phyloP scores from a whole-genome alignment of 192 early-diverging fungal genomes.

The Kickxella alabastrina region DNA sequence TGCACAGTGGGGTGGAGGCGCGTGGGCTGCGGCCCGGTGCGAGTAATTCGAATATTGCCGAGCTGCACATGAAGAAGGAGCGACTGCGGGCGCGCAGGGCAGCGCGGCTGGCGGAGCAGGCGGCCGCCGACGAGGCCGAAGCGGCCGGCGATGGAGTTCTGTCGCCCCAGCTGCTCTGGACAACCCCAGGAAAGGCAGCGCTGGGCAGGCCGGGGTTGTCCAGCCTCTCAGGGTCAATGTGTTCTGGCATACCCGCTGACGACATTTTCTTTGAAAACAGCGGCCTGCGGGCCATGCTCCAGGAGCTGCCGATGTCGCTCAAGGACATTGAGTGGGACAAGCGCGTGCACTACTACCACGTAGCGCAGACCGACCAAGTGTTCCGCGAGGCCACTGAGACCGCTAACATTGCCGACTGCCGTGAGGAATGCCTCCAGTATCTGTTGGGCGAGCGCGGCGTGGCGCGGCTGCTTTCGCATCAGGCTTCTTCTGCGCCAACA shows the following conservation, averaged over 20 bases:
- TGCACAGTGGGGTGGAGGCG: background rate
- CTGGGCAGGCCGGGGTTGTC: background rate
- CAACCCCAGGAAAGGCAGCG: background rate
- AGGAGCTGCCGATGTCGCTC: constrained; percentile 25
- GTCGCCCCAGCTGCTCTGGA: background rate
- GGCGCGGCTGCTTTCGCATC: background rate
- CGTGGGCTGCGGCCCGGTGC: background rate
- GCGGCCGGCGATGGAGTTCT: background rate
- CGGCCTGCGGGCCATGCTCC: constrained; percentile 29
- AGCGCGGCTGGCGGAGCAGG: constrained; percentile 17
- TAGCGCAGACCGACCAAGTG: constrained; percentile 14
- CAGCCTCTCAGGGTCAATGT: constrained; percentile 12
- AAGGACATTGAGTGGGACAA: constrained; percentile 49
- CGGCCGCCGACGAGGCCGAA: background rate
- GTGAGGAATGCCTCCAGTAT: constrained; percentile 23
- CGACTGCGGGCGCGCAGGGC: constrained; percentile 26
- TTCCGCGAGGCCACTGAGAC: constrained; percentile 16
- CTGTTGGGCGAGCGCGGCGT: constrained; percentile 17
- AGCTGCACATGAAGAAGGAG: constrained; percentile 16
- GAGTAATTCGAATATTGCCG: background rate
- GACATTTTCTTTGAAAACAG: constrained; percentile 26
- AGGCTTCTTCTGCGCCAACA: background rate
- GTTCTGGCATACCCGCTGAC: constrained; percentile 1
- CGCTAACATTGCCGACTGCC: constrained; percentile 23
- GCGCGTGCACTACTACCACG: constrained; percentile 43